phyloP scores from a whole-genome alignment of 306 rosid genomes.

The Cajanus cajan region DNA sequence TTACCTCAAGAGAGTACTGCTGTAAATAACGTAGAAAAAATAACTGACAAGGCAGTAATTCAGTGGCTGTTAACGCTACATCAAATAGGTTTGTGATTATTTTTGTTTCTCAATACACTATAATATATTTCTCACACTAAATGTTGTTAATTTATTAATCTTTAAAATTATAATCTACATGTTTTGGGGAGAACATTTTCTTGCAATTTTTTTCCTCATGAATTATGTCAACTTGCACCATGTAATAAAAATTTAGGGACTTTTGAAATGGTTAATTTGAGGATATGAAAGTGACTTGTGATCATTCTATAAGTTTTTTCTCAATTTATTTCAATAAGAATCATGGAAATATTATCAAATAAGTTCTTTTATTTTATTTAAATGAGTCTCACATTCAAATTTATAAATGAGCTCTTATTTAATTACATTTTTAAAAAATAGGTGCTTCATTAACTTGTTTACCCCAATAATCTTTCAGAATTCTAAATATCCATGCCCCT shows the following conservation, averaged over 20 bases:
- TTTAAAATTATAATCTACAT: neutral
- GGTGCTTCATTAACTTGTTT: neutral
- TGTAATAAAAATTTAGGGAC: neutral
- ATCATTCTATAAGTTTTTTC: neutral
- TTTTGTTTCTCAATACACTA: neutral
- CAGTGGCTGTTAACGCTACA: constrained; percentile 96
- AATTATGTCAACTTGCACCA: neutral
- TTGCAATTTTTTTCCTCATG: neutral
- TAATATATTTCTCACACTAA: neutral
- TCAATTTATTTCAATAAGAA: neutral
- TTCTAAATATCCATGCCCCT: neutral
- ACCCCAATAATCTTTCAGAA: neutral
- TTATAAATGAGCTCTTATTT: neutral
- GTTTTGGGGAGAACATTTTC: neutral
- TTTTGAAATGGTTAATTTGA: neutral
- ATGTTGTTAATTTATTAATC: neutral
- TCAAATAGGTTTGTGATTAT: constrained; percentile 76
- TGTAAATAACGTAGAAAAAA: constrained; percentile 37
- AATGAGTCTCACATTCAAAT: neutral
- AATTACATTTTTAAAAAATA: neutral
- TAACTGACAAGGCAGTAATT: constrained; percentile 62
- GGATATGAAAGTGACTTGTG: neutral
- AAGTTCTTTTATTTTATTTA: neutral
- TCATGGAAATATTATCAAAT: neutral
- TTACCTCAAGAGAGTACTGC: constrained; percentile 36